Percentiles rank a stretch among this genome's conserved stretches.
phyloP scores from a whole-genome alignment of 306 rosid genomes.

The Vachellia pachyceras region DNA sequence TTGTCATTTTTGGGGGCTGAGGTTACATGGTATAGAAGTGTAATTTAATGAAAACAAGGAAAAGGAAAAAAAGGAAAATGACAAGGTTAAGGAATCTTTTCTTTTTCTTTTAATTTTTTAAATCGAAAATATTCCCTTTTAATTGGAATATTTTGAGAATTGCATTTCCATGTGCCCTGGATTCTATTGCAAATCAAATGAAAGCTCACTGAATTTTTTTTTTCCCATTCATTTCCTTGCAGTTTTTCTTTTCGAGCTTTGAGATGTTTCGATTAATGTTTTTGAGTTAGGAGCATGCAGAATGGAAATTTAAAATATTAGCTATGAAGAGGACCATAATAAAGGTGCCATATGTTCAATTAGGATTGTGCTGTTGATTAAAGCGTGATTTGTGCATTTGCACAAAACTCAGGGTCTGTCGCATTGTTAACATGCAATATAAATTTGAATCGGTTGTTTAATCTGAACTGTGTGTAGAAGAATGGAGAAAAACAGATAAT shows the following conservation, averaged over 20 bases:
- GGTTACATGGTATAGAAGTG: slow-evolving; percentile 75
- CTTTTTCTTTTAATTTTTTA: neutral
- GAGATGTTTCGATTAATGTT: neutral
- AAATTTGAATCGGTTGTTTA: neutral
- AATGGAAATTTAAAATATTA: too few species aligned
- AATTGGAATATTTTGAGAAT: neutral
- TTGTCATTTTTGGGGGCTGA: slow-evolving; percentile 58
- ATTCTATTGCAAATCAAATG: neutral
- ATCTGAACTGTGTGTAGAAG: neutral
- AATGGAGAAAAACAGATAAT: neutral
- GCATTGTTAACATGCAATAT: neutral
- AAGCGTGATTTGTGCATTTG: neutral
- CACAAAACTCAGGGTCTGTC: neutral
- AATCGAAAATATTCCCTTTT: neutral
- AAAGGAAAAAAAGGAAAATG: slow-evolving; percentile 4
- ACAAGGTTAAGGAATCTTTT: neutral
- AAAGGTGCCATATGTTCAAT: too few species aligned
- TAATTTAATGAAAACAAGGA: slow-evolving; percentile 41
- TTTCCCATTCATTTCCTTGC: neutral
- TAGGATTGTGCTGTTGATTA: too few species aligned
- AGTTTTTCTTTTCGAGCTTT: neutral
- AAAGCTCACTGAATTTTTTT: neutral
- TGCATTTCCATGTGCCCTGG: neutral
- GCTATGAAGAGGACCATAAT: too few species aligned
- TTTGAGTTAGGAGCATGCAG: too few species aligned